Conservation (phyloP, 2,329 filamentous ascomycete genomes). For the Calonectria crousiana region DNA sequence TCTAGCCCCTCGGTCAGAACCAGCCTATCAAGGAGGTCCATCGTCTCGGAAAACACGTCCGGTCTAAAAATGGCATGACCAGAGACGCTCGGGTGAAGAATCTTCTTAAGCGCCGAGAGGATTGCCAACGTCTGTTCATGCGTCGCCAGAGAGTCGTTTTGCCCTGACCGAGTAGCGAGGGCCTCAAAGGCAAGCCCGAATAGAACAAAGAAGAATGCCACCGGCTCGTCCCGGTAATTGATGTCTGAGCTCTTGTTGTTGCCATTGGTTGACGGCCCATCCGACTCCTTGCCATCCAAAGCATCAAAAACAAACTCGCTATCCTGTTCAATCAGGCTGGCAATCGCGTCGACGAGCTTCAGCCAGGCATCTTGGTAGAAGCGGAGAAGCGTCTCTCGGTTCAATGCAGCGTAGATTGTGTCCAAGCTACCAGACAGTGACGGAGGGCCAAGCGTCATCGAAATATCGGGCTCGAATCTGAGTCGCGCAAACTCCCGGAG, state of each 20-base stretch:
- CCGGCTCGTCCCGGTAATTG: slow-evolving; percentile 97
- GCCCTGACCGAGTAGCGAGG: slow-evolving; percentile 80
- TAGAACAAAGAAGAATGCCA: slow-evolving; percentile 98
- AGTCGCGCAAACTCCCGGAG: slow-evolving; percentile 93
- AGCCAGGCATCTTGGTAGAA: slow-evolving; percentile 99
- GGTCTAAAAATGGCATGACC: slow-evolving; percentile 97
- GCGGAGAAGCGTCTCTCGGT: slow-evolving; percentile 90
- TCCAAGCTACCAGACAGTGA: slow-evolving; percentile 88
- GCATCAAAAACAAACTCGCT: slow-evolving; percentile 98
- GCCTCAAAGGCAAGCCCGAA: slow-evolving; percentile 98
- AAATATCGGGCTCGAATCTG: slow-evolving; percentile 97
- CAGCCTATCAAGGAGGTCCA: slow-evolving; percentile 93
- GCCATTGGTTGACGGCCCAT: slow-evolving; percentile 60
- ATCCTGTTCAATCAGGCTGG: slow-evolving; percentile 96
- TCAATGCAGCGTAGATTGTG: slow-evolving; percentile 93
- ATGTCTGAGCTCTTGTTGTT: slow-evolving; percentile 80
- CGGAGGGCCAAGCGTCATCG: slow-evolving; percentile 85
- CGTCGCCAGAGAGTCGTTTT: slow-evolving; percentile 67
- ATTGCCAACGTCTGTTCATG: slow-evolving; percentile 89
- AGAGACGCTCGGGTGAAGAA: slow-evolving; percentile 91
- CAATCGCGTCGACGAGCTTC: slow-evolving; percentile 96
- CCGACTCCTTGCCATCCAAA: slow-evolving; percentile 82
- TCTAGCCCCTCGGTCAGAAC: slow-evolving; percentile 91
- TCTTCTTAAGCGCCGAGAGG: slow-evolving; percentile 91
- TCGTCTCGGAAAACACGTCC: slow-evolving; percentile 95